Base-by-base conservation (phyloP, 2,329 filamentous ascomycete species). In the Nannizziopsis arthrosporioides region DNA sequence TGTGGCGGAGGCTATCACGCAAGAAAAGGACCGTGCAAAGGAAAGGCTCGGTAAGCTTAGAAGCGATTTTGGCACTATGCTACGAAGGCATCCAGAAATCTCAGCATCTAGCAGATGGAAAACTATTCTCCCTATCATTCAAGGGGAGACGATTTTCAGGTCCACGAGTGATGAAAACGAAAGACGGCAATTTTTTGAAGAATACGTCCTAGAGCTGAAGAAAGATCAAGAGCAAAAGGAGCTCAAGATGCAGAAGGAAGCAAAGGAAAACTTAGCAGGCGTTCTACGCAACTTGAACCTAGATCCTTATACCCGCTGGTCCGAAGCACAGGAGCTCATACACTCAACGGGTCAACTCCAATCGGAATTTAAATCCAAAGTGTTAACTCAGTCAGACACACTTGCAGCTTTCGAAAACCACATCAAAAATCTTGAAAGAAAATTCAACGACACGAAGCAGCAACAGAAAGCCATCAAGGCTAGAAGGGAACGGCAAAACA, bases 71-170 rank as follows among this genome's bases (percentile, higher is more conserved):
- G 84, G 84, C 57, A 89, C 82, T 48, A 98, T 98, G 92, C 77
- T 98, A 56, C 87, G 84, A 68, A 89, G 88, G 56, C 90, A 98
- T 65, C 88, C 89, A 52, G 92, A 98, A 67, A 96, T 98, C 67
- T 92, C 89, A 66, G 81, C 95, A 65, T 95, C 93, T 66, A 95
- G 90, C 37, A 84, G 88, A 53, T 98, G 92, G 92, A 94, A 88
- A 75, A 95, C 87, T 12, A 92, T 90, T 46, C 82, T 86, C 43
- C 87, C 88, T 8, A 93, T 95, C 55, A 87, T 98, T 53, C 87
- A 96, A 67, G 84, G 84, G 43, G 92, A 98, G 72, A 92, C 87
- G 42, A 92, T 94, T 51, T 98, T 96, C 71, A 83, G 88, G 58
- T 90, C 88, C 27, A 90, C 89, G 38, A 84, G 84, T 57, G 78